Base-by-base conservation (phyloP, 768 basidiomycete genomes). In the Tubosaeta sp. region DNA sequence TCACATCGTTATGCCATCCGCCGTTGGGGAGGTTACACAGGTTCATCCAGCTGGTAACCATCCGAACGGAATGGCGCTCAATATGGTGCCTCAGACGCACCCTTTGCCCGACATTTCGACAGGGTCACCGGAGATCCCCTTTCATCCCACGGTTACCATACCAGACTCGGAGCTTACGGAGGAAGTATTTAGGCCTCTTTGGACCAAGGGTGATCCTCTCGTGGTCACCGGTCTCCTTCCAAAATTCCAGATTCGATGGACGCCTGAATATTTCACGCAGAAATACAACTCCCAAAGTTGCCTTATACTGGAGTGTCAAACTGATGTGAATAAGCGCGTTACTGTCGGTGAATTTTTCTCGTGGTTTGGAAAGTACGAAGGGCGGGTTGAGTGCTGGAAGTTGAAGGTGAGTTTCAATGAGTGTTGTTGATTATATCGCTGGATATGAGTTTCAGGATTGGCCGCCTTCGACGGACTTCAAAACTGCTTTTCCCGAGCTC, bases 391-490 rank as follows among this genome's bases (percentile, higher is more conserved):
- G 27, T 84, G 79, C 48, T 76, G 82, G 82, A 93, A 92, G 69
- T 68, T 94, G 54, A 92, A 91, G 80, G 62, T 49, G 38, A 52
- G 88, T 83, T 57, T 41, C 66, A 32, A 25, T 19, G 21, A 35
- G n/a, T 11, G 29, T 46, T 2, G 3, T 29, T 5, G 36, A 38
- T 21, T 0, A 18, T 13, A 44, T 56, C 4, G 25, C 50, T 66
- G 36, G 63, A 32, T 19, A 31, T 42, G 8, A 9, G 4, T 34
- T 22, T 24, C 56, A 94, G 86, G 94, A 98, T 70, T 98, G 94
- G 94, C 94, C 94, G 4, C 81, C 90, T 0, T 84, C 86, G 9
- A 78, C 81, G 3, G 93, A 95, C 56, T 95, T 98, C 72, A 84
- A 84, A 62, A 74, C 77, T 3, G 79, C 81, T 2, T 92, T 93